Conservation (phyloP, 306 rosid genomes). For the Medicago ruthenica region DNA sequence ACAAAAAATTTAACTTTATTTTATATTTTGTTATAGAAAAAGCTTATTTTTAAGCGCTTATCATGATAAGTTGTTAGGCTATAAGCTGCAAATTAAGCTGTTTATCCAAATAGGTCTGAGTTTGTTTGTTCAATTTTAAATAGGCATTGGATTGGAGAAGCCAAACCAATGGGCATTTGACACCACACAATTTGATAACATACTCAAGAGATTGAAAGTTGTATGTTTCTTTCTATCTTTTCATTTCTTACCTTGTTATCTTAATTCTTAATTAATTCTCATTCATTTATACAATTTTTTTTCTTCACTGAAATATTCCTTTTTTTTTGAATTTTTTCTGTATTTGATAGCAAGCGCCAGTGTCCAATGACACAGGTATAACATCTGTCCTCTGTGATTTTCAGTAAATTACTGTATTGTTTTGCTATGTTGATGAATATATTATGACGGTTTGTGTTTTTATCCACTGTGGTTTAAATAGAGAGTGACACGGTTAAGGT, state of each 20-base stretch:
- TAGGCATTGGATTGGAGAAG: slow-evolving; percentile 90
- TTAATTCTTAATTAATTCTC: background rate
- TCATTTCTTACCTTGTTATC: background rate
- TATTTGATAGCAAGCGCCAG: slow-evolving; percentile 69
- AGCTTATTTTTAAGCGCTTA: no score
- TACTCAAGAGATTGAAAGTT: slow-evolving; percentile 95
- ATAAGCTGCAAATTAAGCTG: no score
- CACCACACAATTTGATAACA: slow-evolving; percentile 84
- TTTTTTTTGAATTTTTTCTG: slow-evolving; percentile 21
- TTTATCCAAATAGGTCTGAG: no score
- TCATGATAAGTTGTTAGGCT: no score
- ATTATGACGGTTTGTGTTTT: slow-evolving; percentile 28
- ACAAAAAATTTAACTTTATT: no score
- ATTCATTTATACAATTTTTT: background rate
- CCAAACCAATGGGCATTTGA: slow-evolving; percentile 96
- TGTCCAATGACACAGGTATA: slow-evolving; percentile 60
- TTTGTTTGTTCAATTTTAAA: background rate
- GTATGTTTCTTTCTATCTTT: slow-evolving; percentile 46
- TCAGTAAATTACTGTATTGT: background rate
- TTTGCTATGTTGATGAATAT: background rate
- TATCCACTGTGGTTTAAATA: slow-evolving; percentile 35
- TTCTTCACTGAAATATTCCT: background rate
- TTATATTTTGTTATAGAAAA: no score
- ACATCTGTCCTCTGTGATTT: background rate
- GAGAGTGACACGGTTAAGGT: slow-evolving; percentile 45